Percentiles rank a stretch among this genome's conserved stretches.
These are phyloP conservation scores for Kregervanrija delftensis DNA, from an alignment of 805 yeast species.

Conservation along the genomic window DNA sequence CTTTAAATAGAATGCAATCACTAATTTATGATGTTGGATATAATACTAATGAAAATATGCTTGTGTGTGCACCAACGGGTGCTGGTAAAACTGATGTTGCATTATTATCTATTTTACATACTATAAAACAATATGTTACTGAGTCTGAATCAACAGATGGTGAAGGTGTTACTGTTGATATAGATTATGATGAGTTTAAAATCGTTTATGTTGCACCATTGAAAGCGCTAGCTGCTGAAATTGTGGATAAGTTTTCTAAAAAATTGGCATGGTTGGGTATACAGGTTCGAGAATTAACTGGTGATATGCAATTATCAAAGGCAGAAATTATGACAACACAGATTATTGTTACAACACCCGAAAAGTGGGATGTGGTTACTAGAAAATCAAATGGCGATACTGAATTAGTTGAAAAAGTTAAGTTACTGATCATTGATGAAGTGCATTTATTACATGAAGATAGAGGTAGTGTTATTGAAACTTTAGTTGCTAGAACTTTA, in stretches of 20 bases:
- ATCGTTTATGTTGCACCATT: slow-evolving; percentile 90
- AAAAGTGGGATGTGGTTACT: slow-evolving; percentile 97
- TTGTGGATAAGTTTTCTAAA: slow-evolving; percentile 79
- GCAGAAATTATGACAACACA: slow-evolving; percentile 78
- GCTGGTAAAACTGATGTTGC: slow-evolving; percentile 98
- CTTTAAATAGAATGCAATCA: slow-evolving; percentile 83
- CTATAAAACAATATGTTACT: slow-evolving; percentile 64
- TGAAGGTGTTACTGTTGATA: slow-evolving; percentile 48
- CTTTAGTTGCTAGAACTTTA: slow-evolving; percentile 87
- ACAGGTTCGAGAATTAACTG: slow-evolving; percentile 81
- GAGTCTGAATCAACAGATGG: slow-evolving; percentile 34
- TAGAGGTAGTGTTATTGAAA: slow-evolving; percentile 95
- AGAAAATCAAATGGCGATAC: slow-evolving; percentile 87
- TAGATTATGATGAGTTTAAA: slow-evolving; percentile 80
- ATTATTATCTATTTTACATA: slow-evolving; percentile 66
- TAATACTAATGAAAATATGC: slow-evolving; percentile 88
- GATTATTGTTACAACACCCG: slow-evolving; percentile 89
- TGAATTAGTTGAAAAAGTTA: slow-evolving; percentile 78
- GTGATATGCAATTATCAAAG: slow-evolving; percentile 88
- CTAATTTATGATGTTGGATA: slow-evolving; percentile 89
- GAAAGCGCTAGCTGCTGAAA: slow-evolving; percentile 94
- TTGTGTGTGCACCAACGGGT: slow-evolving; percentile 97
- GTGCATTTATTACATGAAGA: slow-evolving; percentile 96
- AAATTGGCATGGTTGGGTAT: slow-evolving; percentile 82
- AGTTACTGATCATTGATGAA: slow-evolving; percentile 86